Base-by-base conservation (phyloP, 257 asterid genomes). In the Asclepias syriaca region DNA sequence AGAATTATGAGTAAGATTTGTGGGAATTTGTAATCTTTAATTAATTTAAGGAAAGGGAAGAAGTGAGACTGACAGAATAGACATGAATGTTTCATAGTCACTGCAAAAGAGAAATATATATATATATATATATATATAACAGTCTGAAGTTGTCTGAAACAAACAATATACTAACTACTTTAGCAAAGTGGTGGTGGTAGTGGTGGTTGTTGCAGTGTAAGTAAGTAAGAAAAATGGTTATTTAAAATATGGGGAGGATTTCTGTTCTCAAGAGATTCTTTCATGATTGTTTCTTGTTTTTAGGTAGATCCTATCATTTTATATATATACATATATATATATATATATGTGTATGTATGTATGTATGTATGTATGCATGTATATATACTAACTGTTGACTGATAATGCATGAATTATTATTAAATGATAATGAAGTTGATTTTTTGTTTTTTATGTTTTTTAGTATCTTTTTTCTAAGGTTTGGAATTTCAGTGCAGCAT, bases 211-310 rank as follows among this genome's bases (percentile, higher is more conserved):
- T 50, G 51, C 59, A 68, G 45, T 59, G 45, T 43, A 29, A 43
- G 24, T 5, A 29, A 43, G 53, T 24, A 24, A 24, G 27, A 24
- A 59, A 24, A 14, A 18, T 39, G 73, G 53, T n/a, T 74, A 77
- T 77, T 70, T 40, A 65, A 66, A 53, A 64, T 66, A 76, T 22
- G 46, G 65, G 6, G 59, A 49, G 64, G 64, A 63, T 50, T 65
- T 51, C n/a, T 61, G 48, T 71, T 73, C 72, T 80, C 65, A 24
- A 80, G 79, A 80, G 80, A 80, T 81, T 83, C 74, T 74, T 71
- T 67, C 72, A 72, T 80, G 81, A 76, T 72, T 76, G 56, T 76
- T 37, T 84, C 81, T 75, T 83, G 72, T 72, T 81, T 81, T 83
- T 32, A 85, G 82, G 85, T 72, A 57, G 86, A 82, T 84, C 72